These are phyloP conservation scores for Nitzschia sp. DNA, from an alignment of 108 stramenopile genomes.

Conservation along the genomic window DNA sequence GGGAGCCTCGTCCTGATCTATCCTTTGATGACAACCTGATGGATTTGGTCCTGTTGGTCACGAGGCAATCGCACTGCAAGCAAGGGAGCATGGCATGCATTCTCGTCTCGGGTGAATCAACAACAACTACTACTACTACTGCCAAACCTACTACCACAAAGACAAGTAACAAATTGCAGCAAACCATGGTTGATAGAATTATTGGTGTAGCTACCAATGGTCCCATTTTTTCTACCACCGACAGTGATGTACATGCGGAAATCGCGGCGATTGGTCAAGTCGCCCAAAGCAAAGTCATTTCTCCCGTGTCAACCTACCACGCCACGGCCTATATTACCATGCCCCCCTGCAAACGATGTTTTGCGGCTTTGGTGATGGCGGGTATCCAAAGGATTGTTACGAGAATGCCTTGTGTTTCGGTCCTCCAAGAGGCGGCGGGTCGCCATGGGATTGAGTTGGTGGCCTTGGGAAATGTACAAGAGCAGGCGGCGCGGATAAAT, in stretches of 20 bases:
- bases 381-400: slow-evolving; percentile 62
- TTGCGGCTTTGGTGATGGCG: slow-evolving; percentile 51
- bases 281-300: slow-evolving; percentile 5
- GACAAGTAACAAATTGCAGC: neutral
- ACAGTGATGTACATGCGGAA: slow-evolving; percentile 75
- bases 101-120: slow-evolving; percentile 33
- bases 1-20: slow-evolving; percentile 42
- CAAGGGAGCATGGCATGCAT: slow-evolving; percentile 80
- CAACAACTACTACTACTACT: neutral
- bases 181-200: slow-evolving; percentile 24
- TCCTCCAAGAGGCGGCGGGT: slow-evolving; percentile 10
- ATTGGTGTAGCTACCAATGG: slow-evolving; percentile 53
- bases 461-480: slow-evolving; percentile 4
- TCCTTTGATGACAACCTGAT: slow-evolving; percentile 64
- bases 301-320: slow-evolving; percentile 8
- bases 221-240: slow-evolving; percentile 40
- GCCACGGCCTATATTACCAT: slow-evolving; percentile 64
- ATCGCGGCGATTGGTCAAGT: slow-evolving; percentile 59
- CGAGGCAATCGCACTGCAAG: slow-evolving; percentile 45
- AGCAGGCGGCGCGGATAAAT: slow-evolving; percentile 24
- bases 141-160: neutral
- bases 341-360: slow-evolving; percentile 79
- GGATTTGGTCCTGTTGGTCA: slow-evolving; percentile 64
- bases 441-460: slow-evolving; percentile 26
- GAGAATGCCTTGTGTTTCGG: slow-evolving; percentile 3